Conservation (phyloP, 2,329 filamentous ascomycete species). For the Aureobasidium sp. region DNA sequence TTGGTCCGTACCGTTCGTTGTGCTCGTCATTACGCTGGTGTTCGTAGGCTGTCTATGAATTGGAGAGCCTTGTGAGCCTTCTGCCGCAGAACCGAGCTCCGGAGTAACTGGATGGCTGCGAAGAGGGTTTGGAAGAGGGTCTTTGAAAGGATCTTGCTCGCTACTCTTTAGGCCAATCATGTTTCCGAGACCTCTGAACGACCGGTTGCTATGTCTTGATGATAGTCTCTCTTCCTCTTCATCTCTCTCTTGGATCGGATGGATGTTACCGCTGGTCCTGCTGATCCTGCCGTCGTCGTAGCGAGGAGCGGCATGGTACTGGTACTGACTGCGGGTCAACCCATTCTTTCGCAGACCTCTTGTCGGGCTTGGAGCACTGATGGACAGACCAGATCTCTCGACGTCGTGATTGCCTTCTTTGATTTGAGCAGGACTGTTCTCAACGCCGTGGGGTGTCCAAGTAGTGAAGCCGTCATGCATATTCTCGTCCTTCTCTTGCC, state of each 20-base stretch:
- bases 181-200: slow-evolving; percentile 20
- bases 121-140: slow-evolving; percentile 32
- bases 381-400: slow-evolving; percentile 40
- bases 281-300: slow-evolving; percentile 45
- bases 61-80: slow-evolving; percentile 10
- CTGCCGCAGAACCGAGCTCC: slow-evolving; percentile 16
- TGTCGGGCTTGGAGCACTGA: slow-evolving; percentile 43
- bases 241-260: slow-evolving; percentile 57
- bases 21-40: slow-evolving; percentile 16
- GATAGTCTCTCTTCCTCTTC: slow-evolving; percentile 44
- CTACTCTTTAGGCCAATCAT: slow-evolving; percentile 15
- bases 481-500: slow-evolving; percentile 17
- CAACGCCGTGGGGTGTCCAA: not conserved
- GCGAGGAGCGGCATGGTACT: slow-evolving; percentile 32
- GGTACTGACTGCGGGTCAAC: slow-evolving; percentile 29
- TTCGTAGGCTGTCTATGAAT: slow-evolving; percentile 25
- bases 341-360: slow-evolving; percentile 39
- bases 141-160: slow-evolving; percentile 36
- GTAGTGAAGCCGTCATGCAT: slow-evolving; percentile 14
- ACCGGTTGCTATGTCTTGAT: slow-evolving; percentile 16
- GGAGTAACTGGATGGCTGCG: slow-evolving; percentile 29
- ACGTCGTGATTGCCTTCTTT: slow-evolving; percentile 26
- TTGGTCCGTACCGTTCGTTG: slow-evolving; percentile 17
- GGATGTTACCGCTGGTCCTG: slow-evolving; percentile 49
- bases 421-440: slow-evolving; percentile 6